Conservation (phyloP, 2,329 filamentous ascomycete genomes). For the Fusarium equiseti region DNA sequence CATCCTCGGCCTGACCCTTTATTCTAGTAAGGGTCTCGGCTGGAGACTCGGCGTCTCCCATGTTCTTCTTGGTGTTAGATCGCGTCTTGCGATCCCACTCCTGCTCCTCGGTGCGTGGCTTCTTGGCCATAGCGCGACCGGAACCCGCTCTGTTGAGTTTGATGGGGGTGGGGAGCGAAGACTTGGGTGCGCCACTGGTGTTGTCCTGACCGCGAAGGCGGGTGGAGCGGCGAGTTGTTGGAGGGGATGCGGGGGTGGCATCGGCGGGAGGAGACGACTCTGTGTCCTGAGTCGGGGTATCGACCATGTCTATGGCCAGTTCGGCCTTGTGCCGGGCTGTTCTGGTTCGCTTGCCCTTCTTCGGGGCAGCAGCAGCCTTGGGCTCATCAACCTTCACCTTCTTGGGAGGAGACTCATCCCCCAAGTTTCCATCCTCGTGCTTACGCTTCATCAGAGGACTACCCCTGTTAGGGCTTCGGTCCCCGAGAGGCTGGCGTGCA, state of each 20-base stretch:
- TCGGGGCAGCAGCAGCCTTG: conserved; percentile 30
- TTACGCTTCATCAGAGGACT: conserved; percentile 53
- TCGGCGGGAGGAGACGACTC: neutral
- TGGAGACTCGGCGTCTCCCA: conserved; percentile 53
- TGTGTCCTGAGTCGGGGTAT: conserved; percentile 16
- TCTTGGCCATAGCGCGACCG: conserved; percentile 43
- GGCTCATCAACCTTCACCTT: conserved; percentile 20
- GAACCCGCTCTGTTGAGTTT: conserved; percentile 47
- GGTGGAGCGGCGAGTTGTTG: conserved; percentile 50
- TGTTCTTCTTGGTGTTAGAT: conserved; percentile 53
- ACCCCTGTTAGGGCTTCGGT: conserved; percentile 53
- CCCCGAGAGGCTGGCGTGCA: conserved; percentile 50
- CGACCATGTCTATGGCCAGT: conserved; percentile 29
- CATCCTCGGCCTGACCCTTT: conserved; percentile 40
- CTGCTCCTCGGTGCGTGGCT: conserved; percentile 48
- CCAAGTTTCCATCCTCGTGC: conserved; percentile 38
- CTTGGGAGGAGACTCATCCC: conserved; percentile 39
- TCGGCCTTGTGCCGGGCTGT: conserved; percentile 28
- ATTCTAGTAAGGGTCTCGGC: conserved; percentile 51
- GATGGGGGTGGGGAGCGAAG: conserved; percentile 53
- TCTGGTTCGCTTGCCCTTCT: conserved; percentile 44
- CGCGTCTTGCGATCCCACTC: conserved; percentile 52
- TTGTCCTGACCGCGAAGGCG: conserved; percentile 48
- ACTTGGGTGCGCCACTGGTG: conserved; percentile 42
- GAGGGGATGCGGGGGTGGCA: conserved; percentile 9